These are phyloP conservation scores for Hyaloscypha variabilis DNA, from an alignment of 495 filamentous ascomycete species.

Conservation along the genomic window DNA sequence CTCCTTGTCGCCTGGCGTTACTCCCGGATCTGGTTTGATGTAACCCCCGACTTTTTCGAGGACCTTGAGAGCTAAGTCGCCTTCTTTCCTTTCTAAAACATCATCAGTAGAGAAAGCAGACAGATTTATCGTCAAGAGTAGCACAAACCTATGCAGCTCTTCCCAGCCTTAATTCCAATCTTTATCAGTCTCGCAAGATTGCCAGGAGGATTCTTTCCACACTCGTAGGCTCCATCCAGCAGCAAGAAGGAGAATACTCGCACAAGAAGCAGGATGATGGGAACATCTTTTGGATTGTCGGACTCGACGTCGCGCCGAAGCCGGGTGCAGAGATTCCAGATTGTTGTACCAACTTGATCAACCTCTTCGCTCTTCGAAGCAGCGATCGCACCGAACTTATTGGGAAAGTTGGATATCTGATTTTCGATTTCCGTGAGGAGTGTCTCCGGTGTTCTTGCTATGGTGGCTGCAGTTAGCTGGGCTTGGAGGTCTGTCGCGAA, in stretches of 20 bases:
- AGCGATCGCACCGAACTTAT: constrained; percentile 25
- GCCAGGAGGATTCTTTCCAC: constrained; percentile 33
- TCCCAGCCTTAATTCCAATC: constrained; percentile 66
- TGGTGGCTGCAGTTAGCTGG: constrained; percentile 26
- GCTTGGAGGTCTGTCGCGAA: constrained; percentile 28
- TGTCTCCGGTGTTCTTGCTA: constrained; percentile 24
- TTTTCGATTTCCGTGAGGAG: constrained; percentile 43
- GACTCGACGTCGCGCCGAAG: constrained; percentile 38
- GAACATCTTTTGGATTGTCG: constrained; percentile 19
- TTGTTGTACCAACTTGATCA: constrained; percentile 52
- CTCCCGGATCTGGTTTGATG: constrained; percentile 40
- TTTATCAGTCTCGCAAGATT: constrained; percentile 62
- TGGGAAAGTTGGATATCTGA: constrained; percentile 36
- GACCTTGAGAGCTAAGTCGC: constrained; percentile 58
- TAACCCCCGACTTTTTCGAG: constrained; percentile 67
- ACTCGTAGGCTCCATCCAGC: constrained; percentile 60
- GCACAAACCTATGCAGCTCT: constrained; percentile 63
- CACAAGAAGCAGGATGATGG: constrained; percentile 22
- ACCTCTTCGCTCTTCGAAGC: constrained; percentile 42
- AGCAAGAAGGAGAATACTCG: constrained; percentile 72
- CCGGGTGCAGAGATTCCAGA: constrained; percentile 72
- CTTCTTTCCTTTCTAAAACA: constrained; percentile 39
- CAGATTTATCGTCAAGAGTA: background rate
- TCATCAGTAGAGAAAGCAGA: constrained; percentile 12
- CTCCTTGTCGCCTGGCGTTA: constrained; percentile 33